Evolutionary conservation across 108 stramenopile genomes (phyloP).

Genomic region (Nannochloropsis gaditana): DNA sequence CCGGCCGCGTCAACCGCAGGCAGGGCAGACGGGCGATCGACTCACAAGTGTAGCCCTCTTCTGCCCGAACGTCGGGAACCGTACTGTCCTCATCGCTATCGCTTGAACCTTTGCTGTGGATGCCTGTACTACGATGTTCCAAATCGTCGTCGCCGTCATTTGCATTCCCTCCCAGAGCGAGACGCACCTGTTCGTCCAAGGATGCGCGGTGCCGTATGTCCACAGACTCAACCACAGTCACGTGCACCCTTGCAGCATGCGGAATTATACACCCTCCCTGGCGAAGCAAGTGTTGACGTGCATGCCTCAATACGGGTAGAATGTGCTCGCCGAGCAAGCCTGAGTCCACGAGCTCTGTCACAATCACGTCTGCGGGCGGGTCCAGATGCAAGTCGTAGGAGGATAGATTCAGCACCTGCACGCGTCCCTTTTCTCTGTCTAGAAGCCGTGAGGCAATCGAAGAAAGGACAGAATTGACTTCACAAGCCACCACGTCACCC

Average conservation of each 20-base stretch:
- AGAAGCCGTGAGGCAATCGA: slow-evolving; percentile 35
- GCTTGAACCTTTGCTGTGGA: background rate
- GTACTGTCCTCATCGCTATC: background rate
- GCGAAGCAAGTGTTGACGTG: background rate
- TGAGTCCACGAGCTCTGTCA: slow-evolving; percentile 53
- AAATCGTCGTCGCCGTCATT: background rate
- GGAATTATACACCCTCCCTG: slow-evolving; percentile 22
- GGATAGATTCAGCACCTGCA: slow-evolving; percentile 39
- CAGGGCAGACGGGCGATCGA: background rate
- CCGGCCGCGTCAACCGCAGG: background rate
- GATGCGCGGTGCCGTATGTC: slow-evolving; percentile 39
- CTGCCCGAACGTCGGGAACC: background rate
- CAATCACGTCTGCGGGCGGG: slow-evolving; percentile 44
- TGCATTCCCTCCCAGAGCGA: background rate
- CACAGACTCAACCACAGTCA: slow-evolving; percentile 39
- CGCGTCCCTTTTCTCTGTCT: slow-evolving; percentile 40
- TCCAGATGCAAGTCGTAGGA: slow-evolving; percentile 34
- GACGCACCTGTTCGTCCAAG: background rate
- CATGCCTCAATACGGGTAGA: slow-evolving; percentile 41
- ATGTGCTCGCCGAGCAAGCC: slow-evolving; percentile 49
- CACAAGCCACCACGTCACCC: slow-evolving; percentile 45
- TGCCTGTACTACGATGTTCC: no score
- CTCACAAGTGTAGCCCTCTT: slow-evolving; percentile 33
- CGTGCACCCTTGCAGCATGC: slow-evolving; percentile 28
- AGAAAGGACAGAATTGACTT: slow-evolving; percentile 44